Percentiles rank a stretch among this genome's conserved stretches.
These are phyloP conservation scores for Aspergillus uvarum DNA, from an alignment of 2,329 filamentous ascomycete species.

Conservation along the genomic window DNA sequence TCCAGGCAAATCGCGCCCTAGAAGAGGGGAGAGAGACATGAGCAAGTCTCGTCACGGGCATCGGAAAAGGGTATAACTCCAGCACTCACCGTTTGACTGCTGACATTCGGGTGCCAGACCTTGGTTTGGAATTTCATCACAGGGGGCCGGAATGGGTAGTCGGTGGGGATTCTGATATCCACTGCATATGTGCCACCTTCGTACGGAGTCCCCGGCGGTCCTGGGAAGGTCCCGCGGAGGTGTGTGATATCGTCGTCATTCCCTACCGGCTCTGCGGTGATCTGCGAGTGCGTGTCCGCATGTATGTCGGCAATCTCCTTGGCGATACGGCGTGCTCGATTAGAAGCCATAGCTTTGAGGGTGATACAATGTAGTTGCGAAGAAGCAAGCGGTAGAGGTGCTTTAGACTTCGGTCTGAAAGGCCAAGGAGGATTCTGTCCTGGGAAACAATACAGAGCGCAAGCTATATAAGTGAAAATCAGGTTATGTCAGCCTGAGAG, in stretches of 20 bases:
- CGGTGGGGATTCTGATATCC: constrained; percentile 81
- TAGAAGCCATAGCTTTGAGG: constrained; percentile 50
- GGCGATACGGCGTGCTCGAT: constrained; percentile 56
- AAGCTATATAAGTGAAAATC: neutral
- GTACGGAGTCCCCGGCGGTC: constrained; percentile 90
- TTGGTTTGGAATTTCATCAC: constrained; percentile 88
- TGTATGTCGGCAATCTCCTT: constrained; percentile 53
- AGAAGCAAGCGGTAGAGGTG: neutral
- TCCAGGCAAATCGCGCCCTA: constrained; percentile 97
- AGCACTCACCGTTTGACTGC: constrained; percentile 77
- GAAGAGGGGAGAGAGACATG: neutral
- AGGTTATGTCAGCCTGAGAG: neutral
- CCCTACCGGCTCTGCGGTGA: constrained; percentile 65
- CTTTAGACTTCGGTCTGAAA: neutral
- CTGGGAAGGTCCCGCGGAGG: constrained; percentile 77
- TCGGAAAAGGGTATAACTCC: neutral
- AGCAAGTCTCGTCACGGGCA: neutral
- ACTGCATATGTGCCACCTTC: constrained; percentile 79
- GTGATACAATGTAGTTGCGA: neutral
- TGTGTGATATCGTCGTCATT: constrained; percentile 72
- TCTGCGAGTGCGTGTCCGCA: constrained; percentile 71
- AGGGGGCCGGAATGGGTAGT: constrained; percentile 92
- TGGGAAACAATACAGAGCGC: neutral
- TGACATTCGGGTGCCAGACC: constrained; percentile 97
- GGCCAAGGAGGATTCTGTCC: neutral